These are phyloP conservation scores for Cystobasidium ongulense DNA, from an alignment of 768 basidiomycete genomes.

Conservation along the genomic window DNA sequence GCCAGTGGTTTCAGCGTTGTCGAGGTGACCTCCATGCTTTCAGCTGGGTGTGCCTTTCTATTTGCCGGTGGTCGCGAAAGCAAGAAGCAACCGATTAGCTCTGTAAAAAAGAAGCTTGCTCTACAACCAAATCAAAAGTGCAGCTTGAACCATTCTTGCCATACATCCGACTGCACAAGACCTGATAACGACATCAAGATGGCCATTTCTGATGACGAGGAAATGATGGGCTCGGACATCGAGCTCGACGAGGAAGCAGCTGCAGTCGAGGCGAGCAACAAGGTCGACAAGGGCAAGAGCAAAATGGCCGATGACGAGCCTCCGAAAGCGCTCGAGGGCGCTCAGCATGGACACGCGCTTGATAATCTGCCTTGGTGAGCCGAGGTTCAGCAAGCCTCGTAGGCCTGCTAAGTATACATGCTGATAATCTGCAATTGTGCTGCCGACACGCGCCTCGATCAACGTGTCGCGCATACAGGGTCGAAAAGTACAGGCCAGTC, in stretches of 20 bases:
- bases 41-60: background rate
- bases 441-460: background rate
- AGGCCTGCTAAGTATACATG: background rate
- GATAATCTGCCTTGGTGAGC: slow-evolving; percentile 79
- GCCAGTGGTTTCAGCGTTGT: background rate
- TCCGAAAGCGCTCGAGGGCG: slow-evolving; percentile 9
- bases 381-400: background rate
- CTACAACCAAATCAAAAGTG: no score
- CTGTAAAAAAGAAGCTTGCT: no score
- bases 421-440: background rate
- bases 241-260: background rate
- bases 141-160: background rate
- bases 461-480: slow-evolving; percentile 53
- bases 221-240: background rate
- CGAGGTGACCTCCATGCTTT: background rate
- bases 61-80: background rate
- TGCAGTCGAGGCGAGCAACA: background rate
- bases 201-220: slow-evolving; percentile 24
- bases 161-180: background rate
- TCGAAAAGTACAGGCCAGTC: slow-evolving; percentile 92
- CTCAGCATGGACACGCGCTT: slow-evolving; percentile 46
- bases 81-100: background rate
- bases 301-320: slow-evolving; percentile 57
- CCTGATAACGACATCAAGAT: background rate
- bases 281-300: slow-evolving; percentile 9